Conservation (phyloP, 306 rosid genomes). For the Adenanthera pavonina region DNA sequence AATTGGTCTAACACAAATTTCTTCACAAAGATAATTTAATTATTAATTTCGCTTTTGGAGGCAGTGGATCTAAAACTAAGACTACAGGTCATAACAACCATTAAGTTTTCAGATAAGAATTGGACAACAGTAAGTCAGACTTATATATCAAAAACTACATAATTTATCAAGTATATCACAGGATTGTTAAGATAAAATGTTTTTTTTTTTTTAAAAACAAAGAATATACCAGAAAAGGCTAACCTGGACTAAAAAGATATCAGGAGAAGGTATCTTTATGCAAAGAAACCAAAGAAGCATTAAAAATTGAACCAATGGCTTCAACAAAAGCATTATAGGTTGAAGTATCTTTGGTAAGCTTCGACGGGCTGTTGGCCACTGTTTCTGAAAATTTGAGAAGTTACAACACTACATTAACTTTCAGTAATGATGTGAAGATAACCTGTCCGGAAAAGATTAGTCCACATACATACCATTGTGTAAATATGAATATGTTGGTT, state of each 20-base stretch:
- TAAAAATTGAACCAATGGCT: constrained; percentile 75
- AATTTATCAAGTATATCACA: constrained; percentile 19
- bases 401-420: constrained; percentile 32
- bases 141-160: constrained; percentile 8
- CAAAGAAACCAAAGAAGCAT: constrained; percentile 93
- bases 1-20: constrained; percentile 22
- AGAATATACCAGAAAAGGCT: constrained; percentile 30
- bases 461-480: constrained; percentile 63
- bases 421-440: constrained; percentile 11
- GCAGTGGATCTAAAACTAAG: constrained; percentile 19
- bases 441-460: constrained; percentile 7
- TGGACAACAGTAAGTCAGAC: constrained; percentile 12
- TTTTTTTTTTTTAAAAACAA: neutral
- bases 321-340: constrained; percentile 68
- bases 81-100: neutral
- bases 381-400: constrained; percentile 63
- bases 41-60: constrained; percentile 14
- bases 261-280: constrained; percentile 73
- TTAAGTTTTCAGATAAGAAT: constrained; percentile 15
- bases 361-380: constrained; percentile 62
- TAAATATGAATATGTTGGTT: constrained; percentile 75
- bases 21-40: neutral
- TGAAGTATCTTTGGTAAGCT: constrained; percentile 66
- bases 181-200: neutral
- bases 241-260: constrained; percentile 90